A percentile compares a stretch with the other conserved stretches of the same genome.
Evolutionary conservation across 148 eudicot genomes (phyloP).

Genomic region (Nepenthes gracilis): DNA sequence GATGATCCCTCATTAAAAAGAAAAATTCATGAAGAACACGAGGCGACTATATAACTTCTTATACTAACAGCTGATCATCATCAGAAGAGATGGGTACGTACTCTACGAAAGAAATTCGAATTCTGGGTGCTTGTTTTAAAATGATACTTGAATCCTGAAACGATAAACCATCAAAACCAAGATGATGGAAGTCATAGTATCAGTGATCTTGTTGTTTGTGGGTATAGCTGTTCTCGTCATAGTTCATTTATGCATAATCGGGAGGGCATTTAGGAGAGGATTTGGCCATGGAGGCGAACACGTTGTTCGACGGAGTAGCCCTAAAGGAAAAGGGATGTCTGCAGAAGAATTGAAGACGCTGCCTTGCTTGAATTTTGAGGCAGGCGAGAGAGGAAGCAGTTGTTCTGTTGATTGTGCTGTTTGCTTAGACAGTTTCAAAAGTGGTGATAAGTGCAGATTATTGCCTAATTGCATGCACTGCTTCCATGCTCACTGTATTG

Average conservation of each 20-base stretch:
- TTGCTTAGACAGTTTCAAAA: slow-evolving; percentile 50
- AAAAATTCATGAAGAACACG: too few relatives aligned
- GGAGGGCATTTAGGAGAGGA: slow-evolving; percentile 24
- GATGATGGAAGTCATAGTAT: slow-evolving; percentile 26
- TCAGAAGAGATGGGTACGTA: too few relatives aligned
- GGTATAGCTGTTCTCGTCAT: slow-evolving; percentile 23
- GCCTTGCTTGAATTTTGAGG: slow-evolving; percentile 45
- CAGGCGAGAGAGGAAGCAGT: slow-evolving; percentile 12
- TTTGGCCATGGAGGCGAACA: slow-evolving; percentile 4
- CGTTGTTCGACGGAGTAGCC: slow-evolving; percentile 6
- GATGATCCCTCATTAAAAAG: too few relatives aligned
- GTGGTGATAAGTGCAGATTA: slow-evolving; percentile 50
- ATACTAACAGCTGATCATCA: neutral
- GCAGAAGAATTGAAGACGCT: slow-evolving; percentile 44
- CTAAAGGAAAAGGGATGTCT: slow-evolving; percentile 28
- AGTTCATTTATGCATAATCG: slow-evolving; percentile 31
- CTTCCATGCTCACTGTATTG: slow-evolving; percentile 65
- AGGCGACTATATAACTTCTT: too few relatives aligned
- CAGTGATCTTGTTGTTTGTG: slow-evolving; percentile 18
- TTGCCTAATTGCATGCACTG: slow-evolving; percentile 56
- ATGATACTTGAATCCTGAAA: neutral
- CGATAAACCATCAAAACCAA: slow-evolving; percentile 2
- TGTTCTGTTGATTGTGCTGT: slow-evolving; percentile 43
- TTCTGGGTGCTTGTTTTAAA: neutral
- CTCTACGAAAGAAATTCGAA: neutral